Conservation (phyloP, 306 rosid genomes). For the Coriaria nepalensis region DNA sequence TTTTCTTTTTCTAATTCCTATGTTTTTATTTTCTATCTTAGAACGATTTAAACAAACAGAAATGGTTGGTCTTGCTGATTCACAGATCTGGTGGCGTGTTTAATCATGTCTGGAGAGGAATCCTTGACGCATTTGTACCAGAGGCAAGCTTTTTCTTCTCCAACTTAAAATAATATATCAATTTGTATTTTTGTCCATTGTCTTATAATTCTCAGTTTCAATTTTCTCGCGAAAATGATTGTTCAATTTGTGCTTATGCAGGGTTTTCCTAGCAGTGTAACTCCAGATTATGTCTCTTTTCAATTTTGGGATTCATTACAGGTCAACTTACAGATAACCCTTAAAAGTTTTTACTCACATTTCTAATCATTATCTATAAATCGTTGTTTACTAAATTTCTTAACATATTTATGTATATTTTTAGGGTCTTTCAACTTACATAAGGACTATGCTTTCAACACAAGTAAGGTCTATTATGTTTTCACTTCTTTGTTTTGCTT, state of each 20-base stretch:
- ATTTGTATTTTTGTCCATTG: background rate
- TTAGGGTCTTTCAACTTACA: constrained; percentile 89
- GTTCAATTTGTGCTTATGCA: constrained; percentile 22
- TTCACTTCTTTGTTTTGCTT: background rate
- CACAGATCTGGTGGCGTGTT: constrained; percentile 59
- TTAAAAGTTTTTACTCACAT: constrained; percentile 1
- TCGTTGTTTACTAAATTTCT: background rate
- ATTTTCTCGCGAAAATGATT: too few relatives aligned
- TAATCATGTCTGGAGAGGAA: constrained; percentile 50
- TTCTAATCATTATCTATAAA: too few relatives aligned
- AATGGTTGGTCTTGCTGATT: background rate
- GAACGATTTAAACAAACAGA: too few relatives aligned
- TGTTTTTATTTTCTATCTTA: background rate
- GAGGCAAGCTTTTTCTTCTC: constrained; percentile 44
- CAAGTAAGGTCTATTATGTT: constrained; percentile 52
- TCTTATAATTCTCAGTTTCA: constrained; percentile 1
- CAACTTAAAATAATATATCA: background rate
- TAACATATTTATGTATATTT: constrained; percentile 5
- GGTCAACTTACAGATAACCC: too few relatives aligned
- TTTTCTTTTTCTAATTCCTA: background rate
- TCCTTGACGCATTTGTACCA: constrained; percentile 86
- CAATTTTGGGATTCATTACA: constrained; percentile 92
- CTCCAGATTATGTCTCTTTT: constrained; percentile 85
- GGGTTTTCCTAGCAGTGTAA: constrained; percentile 94
- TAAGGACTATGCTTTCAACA: constrained; percentile 93